These are phyloP conservation scores for Cryptococcus sp. DNA, from an alignment of 1,284 basidiomycete species.

Conservation along the genomic window DNA sequence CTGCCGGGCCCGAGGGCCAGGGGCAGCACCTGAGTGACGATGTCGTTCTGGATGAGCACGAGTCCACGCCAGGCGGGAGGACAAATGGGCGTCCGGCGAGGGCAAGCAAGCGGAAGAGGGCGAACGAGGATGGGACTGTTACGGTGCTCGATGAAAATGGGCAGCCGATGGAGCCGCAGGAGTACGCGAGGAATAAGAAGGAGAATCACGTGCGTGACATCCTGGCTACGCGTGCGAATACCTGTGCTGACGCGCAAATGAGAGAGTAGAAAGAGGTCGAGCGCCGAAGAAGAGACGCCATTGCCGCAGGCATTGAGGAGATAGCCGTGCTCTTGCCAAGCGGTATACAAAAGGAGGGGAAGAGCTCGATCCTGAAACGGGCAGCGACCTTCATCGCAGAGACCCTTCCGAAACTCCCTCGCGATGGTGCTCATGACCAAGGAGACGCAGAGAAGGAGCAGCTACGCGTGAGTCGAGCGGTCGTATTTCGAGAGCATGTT, in stretches of 20 bases:
- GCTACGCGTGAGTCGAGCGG: slow-evolving; percentile 16
- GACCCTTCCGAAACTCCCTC: slow-evolving; percentile 17
- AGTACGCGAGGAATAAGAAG: slow-evolving; percentile 39
- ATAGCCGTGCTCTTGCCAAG: slow-evolving; percentile 84
- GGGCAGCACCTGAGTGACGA: background rate
- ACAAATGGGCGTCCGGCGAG: background rate
- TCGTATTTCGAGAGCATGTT: background rate
- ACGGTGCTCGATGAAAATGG: slow-evolving; percentile 19
- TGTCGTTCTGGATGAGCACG: too few relatives aligned
- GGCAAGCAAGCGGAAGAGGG: background rate
- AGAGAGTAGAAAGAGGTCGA: slow-evolving; percentile 86
- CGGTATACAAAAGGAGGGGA: slow-evolving; percentile 51
- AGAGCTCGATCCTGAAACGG: slow-evolving; percentile 33
- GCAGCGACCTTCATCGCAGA: slow-evolving; percentile 37
- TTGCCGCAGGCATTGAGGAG: slow-evolving; percentile 93
- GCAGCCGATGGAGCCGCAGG: slow-evolving; percentile 20
- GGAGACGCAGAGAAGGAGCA: slow-evolving; percentile 25
- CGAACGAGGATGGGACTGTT: slow-evolving; percentile 8
- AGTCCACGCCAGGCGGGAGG: too few relatives aligned
- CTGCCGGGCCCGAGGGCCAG: background rate
- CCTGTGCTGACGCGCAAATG: background rate
- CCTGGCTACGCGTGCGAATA: background rate
- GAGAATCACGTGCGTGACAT: slow-evolving; percentile 41
- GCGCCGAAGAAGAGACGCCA: slow-evolving; percentile 84
- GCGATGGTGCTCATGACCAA: slow-evolving; percentile 25